These are phyloP conservation scores for Adansonia digitata DNA, from an alignment of 345 rosid genomes.

Conservation along the genomic window DNA sequence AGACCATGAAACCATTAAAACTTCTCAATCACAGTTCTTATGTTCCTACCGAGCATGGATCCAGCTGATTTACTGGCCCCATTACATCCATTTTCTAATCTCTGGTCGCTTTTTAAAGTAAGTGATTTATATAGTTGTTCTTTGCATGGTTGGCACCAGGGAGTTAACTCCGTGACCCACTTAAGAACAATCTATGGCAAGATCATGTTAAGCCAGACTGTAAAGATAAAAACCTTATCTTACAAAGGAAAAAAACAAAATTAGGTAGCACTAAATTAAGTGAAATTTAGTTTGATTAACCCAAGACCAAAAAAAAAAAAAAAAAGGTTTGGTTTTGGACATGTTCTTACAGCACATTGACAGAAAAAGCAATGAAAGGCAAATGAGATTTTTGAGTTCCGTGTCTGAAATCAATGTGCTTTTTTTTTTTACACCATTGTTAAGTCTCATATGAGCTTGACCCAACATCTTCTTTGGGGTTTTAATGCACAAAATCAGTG, in stretches of 20 bases:
- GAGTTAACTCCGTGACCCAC: background rate
- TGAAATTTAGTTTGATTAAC: background rate
- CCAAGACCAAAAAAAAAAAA: background rate
- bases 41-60: background rate
- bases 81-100: no score
- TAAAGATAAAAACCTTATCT: background rate
- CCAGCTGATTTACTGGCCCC: background rate
- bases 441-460: background rate
- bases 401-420: background rate
- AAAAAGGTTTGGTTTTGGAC: background rate
- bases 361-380: background rate
- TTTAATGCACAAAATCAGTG: background rate
- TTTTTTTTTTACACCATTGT: background rate
- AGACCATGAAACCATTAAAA: background rate
- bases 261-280: background rate
- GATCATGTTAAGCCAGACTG: conserved; percentile 8
- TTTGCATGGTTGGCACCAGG: conserved; percentile 1
- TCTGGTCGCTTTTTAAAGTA: no score
- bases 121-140: background rate
- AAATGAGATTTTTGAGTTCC: background rate
- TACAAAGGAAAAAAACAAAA: no score
- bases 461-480: conserved; percentile 1
- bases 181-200: background rate
- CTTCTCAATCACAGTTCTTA: background rate
- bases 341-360: background rate